phyloP scores from a whole-genome alignment of 768 basidiomycete genomes.

The Suillus decipiens region DNA sequence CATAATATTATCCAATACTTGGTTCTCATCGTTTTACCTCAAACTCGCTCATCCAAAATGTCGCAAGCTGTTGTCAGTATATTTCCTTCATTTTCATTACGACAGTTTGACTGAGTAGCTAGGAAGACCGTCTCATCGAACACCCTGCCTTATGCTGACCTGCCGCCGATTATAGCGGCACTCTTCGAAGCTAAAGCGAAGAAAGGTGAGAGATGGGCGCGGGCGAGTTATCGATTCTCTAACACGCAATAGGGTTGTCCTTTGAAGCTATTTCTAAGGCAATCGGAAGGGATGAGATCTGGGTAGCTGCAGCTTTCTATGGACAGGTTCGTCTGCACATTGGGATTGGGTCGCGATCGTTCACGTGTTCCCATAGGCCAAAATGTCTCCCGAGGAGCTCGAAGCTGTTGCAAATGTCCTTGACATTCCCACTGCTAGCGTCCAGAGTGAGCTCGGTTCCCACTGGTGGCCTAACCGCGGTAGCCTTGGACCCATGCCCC shows the following conservation, averaged over 20 bases:
- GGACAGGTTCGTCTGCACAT: constrained; percentile 55
- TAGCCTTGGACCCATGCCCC: constrained; percentile 67
- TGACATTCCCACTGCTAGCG: constrained; percentile 40
- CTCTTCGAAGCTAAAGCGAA: constrained; percentile 69
- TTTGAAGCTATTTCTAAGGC: constrained; percentile 69
- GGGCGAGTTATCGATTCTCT: constrained; percentile 1
- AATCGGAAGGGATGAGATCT: constrained; percentile 75
- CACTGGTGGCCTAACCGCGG: constrained; percentile 78
- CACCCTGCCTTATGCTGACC: constrained; percentile 47
- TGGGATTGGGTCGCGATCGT: constrained; percentile 1
- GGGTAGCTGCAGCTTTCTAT: constrained; percentile 82
- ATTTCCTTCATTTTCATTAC: not conserved
- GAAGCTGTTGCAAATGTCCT: constrained; percentile 50
- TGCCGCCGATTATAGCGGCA: constrained; percentile 49
- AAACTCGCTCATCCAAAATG: constrained; percentile 29
- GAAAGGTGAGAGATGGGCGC: constrained; percentile 46
- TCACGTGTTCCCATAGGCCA: constrained; percentile 50
- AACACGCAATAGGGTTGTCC: constrained; percentile 48
- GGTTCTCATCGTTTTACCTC: constrained; percentile 6
- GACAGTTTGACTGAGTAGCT: not conserved
- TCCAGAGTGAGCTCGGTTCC: constrained; percentile 52
- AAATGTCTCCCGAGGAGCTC: constrained; percentile 63
- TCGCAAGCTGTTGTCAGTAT: constrained; percentile 39
- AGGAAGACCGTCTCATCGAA: constrained; percentile 43
- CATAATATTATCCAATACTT: not conserved